A percentile compares a stretch with the other conserved stretches of the same genome.
Conservation (phyloP, 805 yeast genomes). For the Candida argentea region DNA sequence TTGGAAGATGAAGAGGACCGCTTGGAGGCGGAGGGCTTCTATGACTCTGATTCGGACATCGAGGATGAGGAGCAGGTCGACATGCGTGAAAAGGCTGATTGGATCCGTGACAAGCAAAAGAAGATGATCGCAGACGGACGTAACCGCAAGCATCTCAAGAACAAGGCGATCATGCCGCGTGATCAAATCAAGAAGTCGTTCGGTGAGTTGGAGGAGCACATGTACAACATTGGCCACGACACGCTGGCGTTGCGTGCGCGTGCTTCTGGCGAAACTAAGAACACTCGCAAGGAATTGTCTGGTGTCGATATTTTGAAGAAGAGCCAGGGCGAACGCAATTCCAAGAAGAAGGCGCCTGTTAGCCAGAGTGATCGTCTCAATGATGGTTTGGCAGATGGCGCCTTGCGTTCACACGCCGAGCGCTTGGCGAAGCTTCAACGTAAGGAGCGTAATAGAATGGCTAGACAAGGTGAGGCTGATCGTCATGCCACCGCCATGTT, state of each 20-base stretch:
- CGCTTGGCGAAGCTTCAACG: conserved; percentile 82
- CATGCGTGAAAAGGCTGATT: conserved; percentile 75
- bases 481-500: conserved; percentile 75
- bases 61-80: conserved; percentile 41
- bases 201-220: conserved; percentile 76
- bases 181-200: conserved; percentile 73
- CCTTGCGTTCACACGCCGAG: conserved; percentile 72
- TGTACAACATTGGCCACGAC: conserved; percentile 87
- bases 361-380: conserved; percentile 70
- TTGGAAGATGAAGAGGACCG: conserved; percentile 95
- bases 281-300: conserved; percentile 32
- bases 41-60: conserved; percentile 70
- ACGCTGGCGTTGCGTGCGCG: conserved; percentile 42
- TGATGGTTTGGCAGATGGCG: conserved; percentile 80
- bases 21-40: conserved; percentile 89
- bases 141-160: conserved; percentile 76
- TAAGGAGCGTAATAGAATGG: conserved; percentile 86
- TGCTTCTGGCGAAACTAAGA: conserved; percentile 37
- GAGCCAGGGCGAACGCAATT: conserved; percentile 35
- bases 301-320: conserved; percentile 79
- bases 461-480: conserved; percentile 94
- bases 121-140: conserved; percentile 84
- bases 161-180: conserved; percentile 82
- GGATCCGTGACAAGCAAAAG: conserved; percentile 96
- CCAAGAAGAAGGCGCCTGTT: conserved; percentile 38